A percentile compares a stretch with the other conserved stretches of the same genome.
These are phyloP conservation scores for Chaetoceros muelleri DNA, from an alignment of 108 stramenopile genomes.

Conservation along the genomic window DNA sequence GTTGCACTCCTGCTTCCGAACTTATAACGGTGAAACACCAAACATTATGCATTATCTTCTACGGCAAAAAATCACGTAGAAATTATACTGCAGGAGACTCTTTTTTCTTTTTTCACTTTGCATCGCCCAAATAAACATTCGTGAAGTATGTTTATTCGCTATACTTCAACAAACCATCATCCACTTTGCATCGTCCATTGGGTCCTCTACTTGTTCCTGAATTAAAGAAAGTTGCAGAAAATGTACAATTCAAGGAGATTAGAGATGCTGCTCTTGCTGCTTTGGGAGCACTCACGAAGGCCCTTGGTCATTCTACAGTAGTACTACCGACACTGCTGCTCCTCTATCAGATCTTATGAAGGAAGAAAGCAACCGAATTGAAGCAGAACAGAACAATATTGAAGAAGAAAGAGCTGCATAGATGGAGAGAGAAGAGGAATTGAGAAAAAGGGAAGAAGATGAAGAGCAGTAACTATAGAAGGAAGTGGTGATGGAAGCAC, in stretches of 20 bases:
- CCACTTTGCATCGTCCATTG: too few species aligned
- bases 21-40: too few species aligned
- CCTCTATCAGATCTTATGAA: conserved; percentile 42
- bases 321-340: conserved; percentile 38
- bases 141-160: too few species aligned
- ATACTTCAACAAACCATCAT: too few species aligned
- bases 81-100: too few species aligned
- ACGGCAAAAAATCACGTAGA: too few species aligned
- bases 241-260: conserved; percentile 95
- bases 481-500: conserved; percentile 90
- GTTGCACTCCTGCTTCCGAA: background rate
- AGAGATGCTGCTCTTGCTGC: conserved; percentile 88
- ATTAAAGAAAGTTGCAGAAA: conserved; percentile 83
- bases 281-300: conserved; percentile 63
- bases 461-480: conserved; percentile 70
- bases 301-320: conserved; percentile 75
- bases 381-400: conserved; percentile 56
- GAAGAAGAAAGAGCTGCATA: conserved; percentile 52
- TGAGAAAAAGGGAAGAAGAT: conserved; percentile 50
- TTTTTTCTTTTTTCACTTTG: too few species aligned
- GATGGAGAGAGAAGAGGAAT: conserved; percentile 52
- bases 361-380: conserved; percentile 47
- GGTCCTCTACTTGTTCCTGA: conserved; percentile 89
- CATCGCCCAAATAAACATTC: too few species aligned
- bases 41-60: too few species aligned